These are phyloP conservation scores for Phaeosphaeriaceae sp. DNA, from an alignment of 2,329 filamentous ascomycete species.

Conservation along the genomic window DNA sequence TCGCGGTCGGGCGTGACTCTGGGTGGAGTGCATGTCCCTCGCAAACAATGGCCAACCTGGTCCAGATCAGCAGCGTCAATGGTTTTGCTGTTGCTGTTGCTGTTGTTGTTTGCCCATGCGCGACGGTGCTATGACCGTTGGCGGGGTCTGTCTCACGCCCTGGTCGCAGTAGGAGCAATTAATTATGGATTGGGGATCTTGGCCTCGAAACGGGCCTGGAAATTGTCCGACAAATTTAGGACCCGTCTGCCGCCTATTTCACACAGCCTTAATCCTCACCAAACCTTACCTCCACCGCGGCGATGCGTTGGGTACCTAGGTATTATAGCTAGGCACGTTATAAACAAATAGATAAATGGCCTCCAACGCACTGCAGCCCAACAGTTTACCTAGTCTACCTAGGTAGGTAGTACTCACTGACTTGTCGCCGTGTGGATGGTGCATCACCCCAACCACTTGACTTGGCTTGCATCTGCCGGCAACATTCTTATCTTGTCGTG, in stretches of 20 bases:
- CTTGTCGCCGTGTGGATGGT: neutral
- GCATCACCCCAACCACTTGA: neutral
- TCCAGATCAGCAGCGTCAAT: conserved; percentile 13
- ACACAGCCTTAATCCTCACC: neutral
- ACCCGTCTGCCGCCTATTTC: conserved; percentile 2
- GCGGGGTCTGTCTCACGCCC: conserved; percentile 31
- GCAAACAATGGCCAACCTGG: conserved; percentile 3
- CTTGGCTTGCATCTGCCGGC: conserved; percentile 3
- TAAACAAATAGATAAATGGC: too few species aligned
- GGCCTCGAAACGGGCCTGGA: conserved; percentile 29
- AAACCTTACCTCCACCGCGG: conserved; percentile 16
- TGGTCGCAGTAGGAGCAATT: conserved; percentile 29
- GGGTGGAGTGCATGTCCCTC: conserved; percentile 32
- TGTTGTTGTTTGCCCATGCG: conserved; percentile 30
- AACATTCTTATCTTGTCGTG: conserved; percentile 1
- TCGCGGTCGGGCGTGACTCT: conserved; percentile 21
- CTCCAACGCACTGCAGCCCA: too few species aligned
- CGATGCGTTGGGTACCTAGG: too few species aligned
- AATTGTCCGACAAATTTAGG: conserved; percentile 19
- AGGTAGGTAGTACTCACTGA: too few species aligned
- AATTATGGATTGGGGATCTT: conserved; percentile 37
- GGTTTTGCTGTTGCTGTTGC: conserved; percentile 20
- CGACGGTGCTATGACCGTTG: conserved; percentile 18
- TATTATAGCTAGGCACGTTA: too few species aligned
- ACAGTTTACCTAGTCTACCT: too few species aligned